Conservation (phyloP, 176 grass and related monocot species). For the Raddia distichophylla region DNA sequence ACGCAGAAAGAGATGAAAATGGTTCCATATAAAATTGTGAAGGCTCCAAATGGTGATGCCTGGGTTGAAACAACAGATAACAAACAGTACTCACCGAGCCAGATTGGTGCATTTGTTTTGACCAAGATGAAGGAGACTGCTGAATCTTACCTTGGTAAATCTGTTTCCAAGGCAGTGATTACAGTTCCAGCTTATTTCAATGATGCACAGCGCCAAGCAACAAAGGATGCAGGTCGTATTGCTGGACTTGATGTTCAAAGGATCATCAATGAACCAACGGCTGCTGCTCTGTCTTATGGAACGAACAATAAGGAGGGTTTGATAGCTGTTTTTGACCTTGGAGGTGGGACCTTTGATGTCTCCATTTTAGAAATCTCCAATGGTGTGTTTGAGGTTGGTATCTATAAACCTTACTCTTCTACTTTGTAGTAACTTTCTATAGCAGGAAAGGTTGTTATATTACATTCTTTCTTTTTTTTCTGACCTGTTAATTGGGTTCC, state of each 20-base stretch:
- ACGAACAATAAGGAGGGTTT: conserved; percentile 49
- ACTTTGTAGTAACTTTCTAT: background rate
- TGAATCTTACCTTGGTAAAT: conserved; percentile 46
- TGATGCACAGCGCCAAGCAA: conserved; percentile 52
- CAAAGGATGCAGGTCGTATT: conserved; percentile 52
- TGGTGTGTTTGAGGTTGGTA: conserved; percentile 47
- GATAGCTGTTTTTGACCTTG: conserved; percentile 42
- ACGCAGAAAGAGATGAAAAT: conserved; percentile 50
- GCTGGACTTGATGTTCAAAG: conserved; percentile 48
- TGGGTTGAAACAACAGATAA: conserved; percentile 48
- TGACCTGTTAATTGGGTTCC: background rate
- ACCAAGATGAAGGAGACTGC: conserved; percentile 49
- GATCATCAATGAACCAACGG: conserved; percentile 49
- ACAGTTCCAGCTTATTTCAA: conserved; percentile 53
- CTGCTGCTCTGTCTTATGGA: conserved; percentile 44
- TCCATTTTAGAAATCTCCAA: conserved; percentile 49
- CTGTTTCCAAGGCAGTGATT: conserved; percentile 42
- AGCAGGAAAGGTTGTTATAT: background rate
- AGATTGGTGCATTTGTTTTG: conserved; percentile 45
- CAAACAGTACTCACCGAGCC: conserved; percentile 44
- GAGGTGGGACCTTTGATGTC: conserved; percentile 47
- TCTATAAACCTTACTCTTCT: background rate
- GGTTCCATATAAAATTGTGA: conserved; percentile 44
- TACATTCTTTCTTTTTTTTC: background rate
- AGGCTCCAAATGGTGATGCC: conserved; percentile 47